These are phyloP conservation scores for Lodderomyces parapsilosis DNA, from an alignment of 1,139 yeast genomes.

Conservation along the genomic window DNA sequence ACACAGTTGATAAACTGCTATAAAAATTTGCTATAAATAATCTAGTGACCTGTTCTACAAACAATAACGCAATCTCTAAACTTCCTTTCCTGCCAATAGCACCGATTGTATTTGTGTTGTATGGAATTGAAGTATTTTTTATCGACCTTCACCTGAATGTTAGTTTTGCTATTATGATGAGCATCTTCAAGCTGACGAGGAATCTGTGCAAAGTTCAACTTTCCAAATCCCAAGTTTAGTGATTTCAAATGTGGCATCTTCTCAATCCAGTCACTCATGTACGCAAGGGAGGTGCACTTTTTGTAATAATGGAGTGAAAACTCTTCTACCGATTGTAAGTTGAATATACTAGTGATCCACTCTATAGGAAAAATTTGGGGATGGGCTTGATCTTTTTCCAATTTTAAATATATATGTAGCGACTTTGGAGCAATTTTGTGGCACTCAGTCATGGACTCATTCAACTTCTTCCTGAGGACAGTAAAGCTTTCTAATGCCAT, in stretches of 20 bases:
- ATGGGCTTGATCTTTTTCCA: not conserved
- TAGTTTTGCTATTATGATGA: not conserved
- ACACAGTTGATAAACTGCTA: too few species aligned
- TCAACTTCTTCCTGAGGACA: not conserved
- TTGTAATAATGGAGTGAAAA: constrained; percentile 1
- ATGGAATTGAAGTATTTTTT: not conserved
- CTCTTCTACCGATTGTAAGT: not conserved
- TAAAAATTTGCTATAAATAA: not conserved
- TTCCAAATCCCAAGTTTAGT: constrained; percentile 1
- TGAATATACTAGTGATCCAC: constrained; percentile 1
- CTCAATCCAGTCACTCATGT: constrained; percentile 1
- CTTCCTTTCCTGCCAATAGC: constrained; percentile 1
- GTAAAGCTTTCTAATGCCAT: not conserved
- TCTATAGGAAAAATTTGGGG: not conserved
- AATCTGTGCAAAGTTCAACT: not conserved
- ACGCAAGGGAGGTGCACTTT: not conserved
- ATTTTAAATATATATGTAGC: not conserved
- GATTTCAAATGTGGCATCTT: constrained; percentile 2
- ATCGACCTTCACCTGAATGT: not conserved
- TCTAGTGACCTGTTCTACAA: not conserved
- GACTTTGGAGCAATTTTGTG: not conserved
- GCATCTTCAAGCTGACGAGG: not conserved
- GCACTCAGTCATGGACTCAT: not conserved
- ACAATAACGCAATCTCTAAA: not conserved
- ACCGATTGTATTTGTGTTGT: constrained; percentile 1